Percentiles rank a stretch among this genome's conserved stretches.
phyloP scores from a whole-genome alignment of 2,329 filamentous ascomycete genomes.

The Boeremia exigua region DNA sequence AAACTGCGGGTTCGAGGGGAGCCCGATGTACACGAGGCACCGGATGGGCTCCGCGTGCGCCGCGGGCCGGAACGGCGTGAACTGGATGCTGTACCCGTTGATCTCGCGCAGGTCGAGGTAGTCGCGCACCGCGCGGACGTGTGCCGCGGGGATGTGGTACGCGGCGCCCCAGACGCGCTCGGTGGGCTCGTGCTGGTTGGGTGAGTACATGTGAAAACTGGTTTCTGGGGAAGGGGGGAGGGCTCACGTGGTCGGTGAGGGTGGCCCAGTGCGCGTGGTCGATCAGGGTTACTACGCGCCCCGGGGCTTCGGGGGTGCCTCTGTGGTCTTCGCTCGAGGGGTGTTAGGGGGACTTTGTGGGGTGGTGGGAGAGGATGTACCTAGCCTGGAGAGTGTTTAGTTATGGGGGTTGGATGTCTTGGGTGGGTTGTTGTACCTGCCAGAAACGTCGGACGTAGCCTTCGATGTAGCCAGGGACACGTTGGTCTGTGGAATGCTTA shows the following conservation, averaged over 20 bases:
- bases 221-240: not conserved
- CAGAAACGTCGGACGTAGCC: constrained; percentile 96
- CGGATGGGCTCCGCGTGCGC: constrained; percentile 38
- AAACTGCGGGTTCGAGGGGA: constrained; percentile 92
- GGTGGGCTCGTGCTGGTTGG: constrained; percentile 56
- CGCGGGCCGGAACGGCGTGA: constrained; percentile 79
- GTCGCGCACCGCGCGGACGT: constrained; percentile 79
- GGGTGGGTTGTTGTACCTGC: constrained; percentile 71
- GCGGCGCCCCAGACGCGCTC: constrained; percentile 85
- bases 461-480: constrained; percentile 87
- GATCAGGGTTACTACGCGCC: constrained; percentile 92
- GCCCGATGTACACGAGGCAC: constrained; percentile 89
- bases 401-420: not conserved
- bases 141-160: constrained; percentile 77
- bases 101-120: constrained; percentile 98
- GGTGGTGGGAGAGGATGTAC: constrained; percentile 24
- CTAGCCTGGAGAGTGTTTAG: constrained; percentile 42
- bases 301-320: constrained; percentile 85
- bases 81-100: constrained; percentile 95
- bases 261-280: constrained; percentile 82
- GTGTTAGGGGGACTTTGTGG: not conserved
- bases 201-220: not conserved
- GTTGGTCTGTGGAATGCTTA: constrained; percentile 66
- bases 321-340: constrained; percentile 83
- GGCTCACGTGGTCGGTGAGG: constrained; percentile 66